These are phyloP conservation scores for Russula sp. DNA, from an alignment of 768 basidiomycete species.

Conservation along the genomic window DNA sequence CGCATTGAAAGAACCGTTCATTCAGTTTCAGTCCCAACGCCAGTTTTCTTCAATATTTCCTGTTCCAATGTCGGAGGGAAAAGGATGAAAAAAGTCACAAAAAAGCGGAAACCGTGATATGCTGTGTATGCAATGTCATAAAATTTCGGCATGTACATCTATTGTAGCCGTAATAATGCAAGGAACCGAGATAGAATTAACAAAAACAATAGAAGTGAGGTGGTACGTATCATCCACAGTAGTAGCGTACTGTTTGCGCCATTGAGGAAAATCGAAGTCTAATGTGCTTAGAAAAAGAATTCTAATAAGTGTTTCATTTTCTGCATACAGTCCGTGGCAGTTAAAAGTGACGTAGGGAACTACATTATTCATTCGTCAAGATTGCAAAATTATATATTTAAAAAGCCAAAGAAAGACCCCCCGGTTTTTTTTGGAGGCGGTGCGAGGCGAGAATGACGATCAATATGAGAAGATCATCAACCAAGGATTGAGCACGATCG, in stretches of 20 bases:
- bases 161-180: too few relatives aligned
- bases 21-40: too few relatives aligned
- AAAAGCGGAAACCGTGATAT: too few relatives aligned
- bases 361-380: too few relatives aligned
- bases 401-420: not conserved
- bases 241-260: not conserved
- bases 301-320: not conserved
- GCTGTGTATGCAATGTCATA: too few relatives aligned
- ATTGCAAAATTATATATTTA: not conserved
- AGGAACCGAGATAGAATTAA: not conserved
- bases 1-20: too few relatives aligned
- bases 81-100: too few relatives aligned
- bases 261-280: not conserved
- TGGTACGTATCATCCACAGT: too few relatives aligned
- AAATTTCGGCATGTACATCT: too few relatives aligned
- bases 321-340: not conserved
- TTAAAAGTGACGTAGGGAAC: not conserved
- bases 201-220: not conserved
- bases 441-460: not conserved
- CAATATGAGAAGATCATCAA: slow-evolving; percentile 77
- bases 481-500: slow-evolving; percentile 88
- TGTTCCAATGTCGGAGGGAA: too few relatives aligned
- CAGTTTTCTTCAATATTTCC: too few relatives aligned
- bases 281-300: not conserved
- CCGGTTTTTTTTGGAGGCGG: not conserved